Evolutionary conservation across 1,139 yeast species (phyloP).

Genomic region (Nadsonia starkeyi-henricii): DNA sequence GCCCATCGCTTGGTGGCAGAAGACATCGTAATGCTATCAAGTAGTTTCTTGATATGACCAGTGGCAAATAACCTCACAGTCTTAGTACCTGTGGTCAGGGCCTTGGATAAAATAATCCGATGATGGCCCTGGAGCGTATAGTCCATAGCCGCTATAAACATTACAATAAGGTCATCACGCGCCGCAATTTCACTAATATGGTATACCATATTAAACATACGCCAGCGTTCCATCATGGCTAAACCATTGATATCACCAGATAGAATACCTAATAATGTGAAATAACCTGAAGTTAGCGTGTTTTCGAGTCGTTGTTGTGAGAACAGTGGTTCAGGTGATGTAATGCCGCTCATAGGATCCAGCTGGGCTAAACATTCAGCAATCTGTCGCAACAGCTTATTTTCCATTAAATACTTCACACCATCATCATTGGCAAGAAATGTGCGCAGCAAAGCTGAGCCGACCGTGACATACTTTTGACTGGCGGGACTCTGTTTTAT

Average conservation of each 20-base stretch:
- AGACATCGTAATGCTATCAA: slow-evolving; percentile 15
- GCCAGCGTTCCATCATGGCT: slow-evolving; percentile 62
- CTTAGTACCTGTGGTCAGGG: slow-evolving; percentile 42
- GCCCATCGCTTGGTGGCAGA: slow-evolving; percentile 25
- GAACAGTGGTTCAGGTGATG: slow-evolving; percentile 61
- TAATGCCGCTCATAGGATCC: slow-evolving; percentile 65
- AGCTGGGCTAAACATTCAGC: slow-evolving; percentile 81
- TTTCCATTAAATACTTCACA: slow-evolving; percentile 48
- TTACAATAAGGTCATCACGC: slow-evolving; percentile 45
- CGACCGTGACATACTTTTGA: slow-evolving; percentile 49
- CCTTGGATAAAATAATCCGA: slow-evolving; percentile 49
- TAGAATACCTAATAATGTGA: slow-evolving; percentile 62
- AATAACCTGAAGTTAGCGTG: slow-evolving; percentile 65
- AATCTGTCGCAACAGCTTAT: slow-evolving; percentile 70
- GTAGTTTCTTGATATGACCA: slow-evolving; percentile 33
- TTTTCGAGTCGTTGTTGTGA: slow-evolving; percentile 43
- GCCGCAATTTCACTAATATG: slow-evolving; percentile 47
- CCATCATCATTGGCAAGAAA: slow-evolving; percentile 57
- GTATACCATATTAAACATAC: slow-evolving; percentile 65
- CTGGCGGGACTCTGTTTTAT: slow-evolving; percentile 38
- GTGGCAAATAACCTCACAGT: slow-evolving; percentile 46
- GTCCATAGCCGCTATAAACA: slow-evolving; percentile 48
- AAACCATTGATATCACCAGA: slow-evolving; percentile 50
- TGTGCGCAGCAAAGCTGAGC: slow-evolving; percentile 56
- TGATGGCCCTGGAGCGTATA: slow-evolving; percentile 53